Percentiles rank a stretch among this genome's conserved stretches.
Conservation (phyloP, 108 stramenopile genomes). For the Nitzschia palea region DNA sequence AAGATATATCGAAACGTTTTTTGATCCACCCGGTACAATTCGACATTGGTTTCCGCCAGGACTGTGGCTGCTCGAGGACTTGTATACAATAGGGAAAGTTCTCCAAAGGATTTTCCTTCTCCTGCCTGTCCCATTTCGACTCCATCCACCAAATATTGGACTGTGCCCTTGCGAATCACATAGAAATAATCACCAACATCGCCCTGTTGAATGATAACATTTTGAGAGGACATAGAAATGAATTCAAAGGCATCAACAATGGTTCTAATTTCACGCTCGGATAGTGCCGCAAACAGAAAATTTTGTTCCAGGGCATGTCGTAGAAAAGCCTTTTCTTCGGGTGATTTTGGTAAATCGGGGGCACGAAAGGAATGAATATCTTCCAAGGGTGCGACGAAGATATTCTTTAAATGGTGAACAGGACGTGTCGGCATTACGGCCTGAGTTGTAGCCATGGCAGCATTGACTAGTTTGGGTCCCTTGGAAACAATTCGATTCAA, state of each 20-base stretch:
- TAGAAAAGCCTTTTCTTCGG: slow-evolving; percentile 59
- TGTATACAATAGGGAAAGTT: slow-evolving; percentile 82
- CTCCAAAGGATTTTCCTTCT: slow-evolving; percentile 72
- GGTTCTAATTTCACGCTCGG: slow-evolving; percentile 61
- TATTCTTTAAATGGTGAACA: slow-evolving; percentile 42
- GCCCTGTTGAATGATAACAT: slow-evolving; percentile 73
- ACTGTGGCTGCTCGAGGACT: slow-evolving; percentile 92
- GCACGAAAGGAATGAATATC: slow-evolving; percentile 38
- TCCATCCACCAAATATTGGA: slow-evolving; percentile 27
- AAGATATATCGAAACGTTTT: slow-evolving; percentile 77
- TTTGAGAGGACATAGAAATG: slow-evolving; percentile 32
- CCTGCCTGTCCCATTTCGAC: slow-evolving; percentile 50
- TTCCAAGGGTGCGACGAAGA: slow-evolving; percentile 49
- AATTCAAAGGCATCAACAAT: slow-evolving; percentile 78
- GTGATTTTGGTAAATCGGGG: slow-evolving; percentile 52
- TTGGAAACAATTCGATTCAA: slow-evolving; percentile 7
- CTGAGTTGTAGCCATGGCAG: slow-evolving; percentile 18
- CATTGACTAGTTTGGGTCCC: slow-evolving; percentile 22
- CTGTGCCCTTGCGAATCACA: slow-evolving; percentile 62
- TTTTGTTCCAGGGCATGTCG: slow-evolving; percentile 63
- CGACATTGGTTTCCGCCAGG: slow-evolving; percentile 59
- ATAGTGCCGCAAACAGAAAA: slow-evolving; percentile 65
- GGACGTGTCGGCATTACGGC: neutral
- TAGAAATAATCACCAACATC: slow-evolving; percentile 86
- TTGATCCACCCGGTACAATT: slow-evolving; percentile 88